These are phyloP conservation scores for Melanogaster broomeanus DNA, from an alignment of 768 basidiomycete species.

Conservation along the genomic window DNA sequence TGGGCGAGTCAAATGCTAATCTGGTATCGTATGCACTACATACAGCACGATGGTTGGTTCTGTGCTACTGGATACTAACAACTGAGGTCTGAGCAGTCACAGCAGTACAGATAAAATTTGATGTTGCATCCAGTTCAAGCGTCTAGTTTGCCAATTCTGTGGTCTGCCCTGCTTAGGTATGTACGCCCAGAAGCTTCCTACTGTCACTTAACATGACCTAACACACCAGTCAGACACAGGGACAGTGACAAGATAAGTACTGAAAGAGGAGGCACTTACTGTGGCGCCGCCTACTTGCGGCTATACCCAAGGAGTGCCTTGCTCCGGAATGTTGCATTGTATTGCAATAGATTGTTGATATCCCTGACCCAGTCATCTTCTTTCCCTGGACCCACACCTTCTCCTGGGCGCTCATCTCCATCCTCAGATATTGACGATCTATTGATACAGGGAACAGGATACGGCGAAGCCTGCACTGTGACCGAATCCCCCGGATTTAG, in stretches of 20 bases:
- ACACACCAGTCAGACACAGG: not conserved
- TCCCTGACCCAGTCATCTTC: constrained; percentile 97
- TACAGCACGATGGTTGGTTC: too few species aligned
- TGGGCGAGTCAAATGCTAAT: too few species aligned
- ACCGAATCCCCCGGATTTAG: constrained; percentile 86
- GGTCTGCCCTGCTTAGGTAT: too few species aligned
- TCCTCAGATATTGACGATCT: constrained; percentile 72
- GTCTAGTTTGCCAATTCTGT: too few species aligned
- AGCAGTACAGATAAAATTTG: too few species aligned
- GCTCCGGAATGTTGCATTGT: constrained; percentile 92
- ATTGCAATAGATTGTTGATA: constrained; percentile 92
- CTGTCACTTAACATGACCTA: not conserved
- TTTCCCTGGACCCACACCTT: constrained; percentile 76
- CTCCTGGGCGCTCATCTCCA: constrained; percentile 43
- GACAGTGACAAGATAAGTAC: not conserved
- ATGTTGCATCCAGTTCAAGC: too few species aligned
- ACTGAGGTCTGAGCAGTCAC: too few species aligned
- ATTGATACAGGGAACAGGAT: constrained; percentile 92
- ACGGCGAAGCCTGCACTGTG: constrained; percentile 80
- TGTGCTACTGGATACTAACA: too few species aligned
- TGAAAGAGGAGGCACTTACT: constrained; percentile 10
- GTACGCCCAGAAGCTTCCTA: not conserved
- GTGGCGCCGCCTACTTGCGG: constrained; percentile 37
- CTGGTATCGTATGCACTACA: too few species aligned
- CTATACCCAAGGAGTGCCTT: constrained; percentile 80